Percentiles rank a stretch among this genome's conserved stretches.
Conservation (phyloP, 2,329 filamentous ascomycete genomes). For the Talaromyces sp. region DNA sequence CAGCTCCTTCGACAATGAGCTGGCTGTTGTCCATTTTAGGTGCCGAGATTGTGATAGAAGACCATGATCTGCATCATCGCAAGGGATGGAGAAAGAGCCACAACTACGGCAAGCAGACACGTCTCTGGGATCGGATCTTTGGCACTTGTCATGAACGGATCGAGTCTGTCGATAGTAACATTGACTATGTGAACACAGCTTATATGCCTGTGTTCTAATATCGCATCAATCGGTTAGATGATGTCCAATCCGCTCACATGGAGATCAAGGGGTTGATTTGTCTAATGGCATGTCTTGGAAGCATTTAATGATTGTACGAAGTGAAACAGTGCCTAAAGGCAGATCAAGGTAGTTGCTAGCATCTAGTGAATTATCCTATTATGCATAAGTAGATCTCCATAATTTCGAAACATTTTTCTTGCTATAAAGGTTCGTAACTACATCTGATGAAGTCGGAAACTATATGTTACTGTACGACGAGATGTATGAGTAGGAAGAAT, state of each 20-base stretch:
- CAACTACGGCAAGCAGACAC: slow-evolving; percentile 44
- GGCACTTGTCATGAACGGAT: slow-evolving; percentile 38
- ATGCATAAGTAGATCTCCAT: neutral
- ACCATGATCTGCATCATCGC: slow-evolving; percentile 44
- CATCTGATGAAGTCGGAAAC: neutral
- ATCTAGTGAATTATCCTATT: neutral
- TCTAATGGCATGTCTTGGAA: neutral
- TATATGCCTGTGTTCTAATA: slow-evolving; percentile 31
- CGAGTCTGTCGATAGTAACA: slow-evolving; percentile 33
- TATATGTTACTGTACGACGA: neutral
- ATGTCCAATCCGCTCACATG: neutral
- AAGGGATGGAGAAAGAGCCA: slow-evolving; percentile 41
- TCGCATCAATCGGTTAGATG: neutral
- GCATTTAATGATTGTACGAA: neutral
- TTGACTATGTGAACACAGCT: slow-evolving; percentile 32
- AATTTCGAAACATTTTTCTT: neutral
- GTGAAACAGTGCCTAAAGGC: neutral
- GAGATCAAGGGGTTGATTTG: neutral
- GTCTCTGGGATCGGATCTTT: slow-evolving; percentile 40
- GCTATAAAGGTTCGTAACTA: neutral
- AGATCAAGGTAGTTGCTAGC: neutral
- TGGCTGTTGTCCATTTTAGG: slow-evolving; percentile 36
- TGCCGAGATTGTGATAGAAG: slow-evolving; percentile 45
- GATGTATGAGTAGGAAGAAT: neutral
- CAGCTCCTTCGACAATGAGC: slow-evolving; percentile 36